phyloP scores from a whole-genome alignment of 2,329 filamentous ascomycete genomes.

The Curvularia verruculosa region DNA sequence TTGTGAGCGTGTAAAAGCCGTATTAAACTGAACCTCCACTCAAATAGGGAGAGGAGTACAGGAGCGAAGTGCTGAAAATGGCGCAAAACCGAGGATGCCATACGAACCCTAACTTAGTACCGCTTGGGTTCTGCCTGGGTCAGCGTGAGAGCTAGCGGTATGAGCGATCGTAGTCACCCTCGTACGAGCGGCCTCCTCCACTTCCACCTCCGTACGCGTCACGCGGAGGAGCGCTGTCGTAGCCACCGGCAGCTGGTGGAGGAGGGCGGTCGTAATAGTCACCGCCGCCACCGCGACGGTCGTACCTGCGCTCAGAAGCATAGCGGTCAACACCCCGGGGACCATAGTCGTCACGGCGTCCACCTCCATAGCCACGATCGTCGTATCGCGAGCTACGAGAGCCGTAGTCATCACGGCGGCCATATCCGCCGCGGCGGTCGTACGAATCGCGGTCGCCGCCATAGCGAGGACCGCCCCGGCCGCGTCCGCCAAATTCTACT shows the following conservation, averaged over 20 bases:
- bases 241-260: slow-evolving; percentile 43
- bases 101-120: slow-evolving; percentile 41
- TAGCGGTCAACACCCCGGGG: slow-evolving; percentile 57
- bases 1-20: slow-evolving; percentile 41
- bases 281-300: slow-evolving; percentile 59
- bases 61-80: slow-evolving; percentile 38
- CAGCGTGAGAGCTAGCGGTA: slow-evolving; percentile 41
- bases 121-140: slow-evolving; percentile 47
- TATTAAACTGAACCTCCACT: slow-evolving; percentile 48
- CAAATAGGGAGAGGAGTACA: slow-evolving; percentile 46
- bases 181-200: slow-evolving; percentile 49
- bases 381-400: slow-evolving; percentile 48
- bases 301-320: slow-evolving; percentile 65
- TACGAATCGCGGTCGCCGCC: slow-evolving; percentile 56
- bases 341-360: slow-evolving; percentile 54
- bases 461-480: slow-evolving; percentile 58
- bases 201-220: slow-evolving; percentile 47
- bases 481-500: slow-evolving; percentile 52
- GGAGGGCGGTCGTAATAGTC: slow-evolving; percentile 62
- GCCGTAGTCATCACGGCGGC: slow-evolving; percentile 57
- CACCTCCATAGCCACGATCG: slow-evolving; percentile 61
- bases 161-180: slow-evolving; percentile 56
- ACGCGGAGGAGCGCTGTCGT: slow-evolving; percentile 47
- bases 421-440: slow-evolving; percentile 55
- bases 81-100: slow-evolving; percentile 34